Conservation (phyloP, 2,329 filamentous ascomycete species). For the Botrytis medusae region DNA sequence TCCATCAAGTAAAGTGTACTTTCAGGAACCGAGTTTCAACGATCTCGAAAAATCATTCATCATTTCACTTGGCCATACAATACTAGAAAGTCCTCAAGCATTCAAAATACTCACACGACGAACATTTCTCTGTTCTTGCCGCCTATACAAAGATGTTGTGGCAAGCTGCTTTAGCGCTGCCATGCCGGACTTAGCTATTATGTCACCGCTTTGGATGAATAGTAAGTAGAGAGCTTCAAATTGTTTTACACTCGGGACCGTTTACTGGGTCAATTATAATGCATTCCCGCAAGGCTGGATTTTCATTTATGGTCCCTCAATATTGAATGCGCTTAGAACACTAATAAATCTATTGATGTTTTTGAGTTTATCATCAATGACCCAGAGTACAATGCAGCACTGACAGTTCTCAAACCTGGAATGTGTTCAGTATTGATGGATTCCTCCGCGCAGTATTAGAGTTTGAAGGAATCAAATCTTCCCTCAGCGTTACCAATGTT, state of each 20-base stretch:
- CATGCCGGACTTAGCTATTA: constrained; percentile 4
- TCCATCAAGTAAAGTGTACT: background rate
- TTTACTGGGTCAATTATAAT: background rate
- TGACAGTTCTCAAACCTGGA: background rate
- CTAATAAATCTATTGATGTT: background rate
- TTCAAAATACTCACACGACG: background rate
- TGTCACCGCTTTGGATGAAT: background rate
- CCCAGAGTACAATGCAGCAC: background rate
- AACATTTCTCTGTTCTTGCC: background rate
- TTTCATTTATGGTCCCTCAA: background rate
- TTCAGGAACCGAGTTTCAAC: background rate
- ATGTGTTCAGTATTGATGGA: background rate
- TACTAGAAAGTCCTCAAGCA: background rate
- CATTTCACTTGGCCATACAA: background rate
- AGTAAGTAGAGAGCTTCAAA: background rate
- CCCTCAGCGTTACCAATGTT: background rate
- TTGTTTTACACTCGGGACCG: background rate
- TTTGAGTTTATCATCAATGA: background rate
- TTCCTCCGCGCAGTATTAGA: background rate
- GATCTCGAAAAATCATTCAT: background rate
- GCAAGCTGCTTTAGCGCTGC: background rate
- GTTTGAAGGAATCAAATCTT: background rate
- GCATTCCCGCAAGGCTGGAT: background rate
- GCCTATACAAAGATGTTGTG: background rate
- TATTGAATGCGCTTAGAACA: background rate